Evolutionary conservation across 2,329 filamentous ascomycete species (phyloP), one percentile per base, ranked within the genome.

Genomic region (Alternaria gaisen): DNA sequence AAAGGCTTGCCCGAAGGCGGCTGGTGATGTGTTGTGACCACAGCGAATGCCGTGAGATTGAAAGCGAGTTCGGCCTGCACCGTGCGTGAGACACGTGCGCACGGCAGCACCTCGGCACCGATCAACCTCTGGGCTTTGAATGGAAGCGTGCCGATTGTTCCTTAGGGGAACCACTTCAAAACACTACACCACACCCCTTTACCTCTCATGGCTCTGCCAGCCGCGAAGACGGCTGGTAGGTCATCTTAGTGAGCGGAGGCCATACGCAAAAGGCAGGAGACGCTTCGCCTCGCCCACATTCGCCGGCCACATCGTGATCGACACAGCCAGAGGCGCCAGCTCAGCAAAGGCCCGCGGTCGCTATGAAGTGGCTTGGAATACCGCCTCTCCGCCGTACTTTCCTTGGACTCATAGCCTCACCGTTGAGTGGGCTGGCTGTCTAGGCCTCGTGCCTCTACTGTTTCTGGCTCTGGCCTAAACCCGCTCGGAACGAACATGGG

Each of bases 181-280:
- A 50, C 53, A 56, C 38, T 7, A 53, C 51, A 55, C 18, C 34
- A 47, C 42, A 38, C 36, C 40, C 30, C 28, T 44, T 34, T 38
- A 36, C 16, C 43, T 41, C 50, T 28, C 34, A 51, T 53, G 43
- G 42, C 32, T 44, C 18, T 38, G 40, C 53, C 53, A 18, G 36
- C 30, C 26, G 26, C 34, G 14, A 44, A 46, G 12, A 22, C 34
- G 60, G 38, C 26, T 28, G 38, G 32, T 38, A 51, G n/a, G 18
- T 18, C 36, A 8, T 10, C 16, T 48, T 53, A 51, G 44, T 59
- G 18, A 26, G 16, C 60, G 60, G 65, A 60, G 63, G 5, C 18
- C 10, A 41, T n/a, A 60, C 60, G 14, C 54, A 66, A 60, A 16
- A 56, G 58, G 63, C 58, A 67, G 63, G 63, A 61, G 58, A 36